A percentile compares a stretch with the other conserved stretches of the same genome.
Evolutionary conservation across 2,329 filamentous ascomycete genomes (phyloP).

Genomic region (Pestalotiopsis sp.): DNA sequence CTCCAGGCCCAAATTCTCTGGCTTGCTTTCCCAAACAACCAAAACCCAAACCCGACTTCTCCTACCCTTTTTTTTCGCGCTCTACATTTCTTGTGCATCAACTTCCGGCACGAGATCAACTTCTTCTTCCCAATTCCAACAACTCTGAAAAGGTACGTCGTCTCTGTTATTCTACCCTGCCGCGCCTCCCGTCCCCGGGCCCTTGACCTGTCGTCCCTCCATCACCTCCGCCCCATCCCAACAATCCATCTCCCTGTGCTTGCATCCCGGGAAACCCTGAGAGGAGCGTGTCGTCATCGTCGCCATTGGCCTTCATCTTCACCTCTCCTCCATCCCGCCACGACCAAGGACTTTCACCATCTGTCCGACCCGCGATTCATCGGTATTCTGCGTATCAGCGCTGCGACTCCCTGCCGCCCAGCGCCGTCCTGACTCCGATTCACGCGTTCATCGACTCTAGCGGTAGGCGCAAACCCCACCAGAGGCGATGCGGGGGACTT

Average conservation of each 20-base stretch:
- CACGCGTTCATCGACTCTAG: conserved; percentile 30
- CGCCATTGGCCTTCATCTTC: conserved; percentile 27
- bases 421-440: conserved; percentile 16
- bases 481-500: conserved; percentile 28
- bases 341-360: conserved; percentile 25
- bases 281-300: conserved; percentile 13
- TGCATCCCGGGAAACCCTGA: conserved; percentile 12
- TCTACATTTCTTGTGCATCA: conserved; percentile 28
- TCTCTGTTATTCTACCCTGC: background rate
- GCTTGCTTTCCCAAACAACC: conserved; percentile 24
- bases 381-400: conserved; percentile 25
- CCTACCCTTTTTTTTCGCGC: conserved; percentile 23
- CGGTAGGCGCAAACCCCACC: conserved; percentile 39
- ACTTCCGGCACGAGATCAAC: conserved; percentile 21
- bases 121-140: conserved; percentile 22
- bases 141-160: conserved; percentile 24
- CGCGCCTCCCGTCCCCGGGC: background rate
- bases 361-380: conserved; percentile 23
- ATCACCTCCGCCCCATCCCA: background rate
- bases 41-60: conserved; percentile 26
- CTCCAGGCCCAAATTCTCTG: conserved; percentile 23
- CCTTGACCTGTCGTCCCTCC: conserved; percentile 8
- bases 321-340: conserved; percentile 30
- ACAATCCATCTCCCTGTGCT: conserved; percentile 12
- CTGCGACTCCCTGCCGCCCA: conserved; percentile 24